A percentile compares a stretch with the other conserved stretches of the same genome.
phyloP scores from a whole-genome alignment of 306 rosid genomes.

The Calophaca sinica region DNA sequence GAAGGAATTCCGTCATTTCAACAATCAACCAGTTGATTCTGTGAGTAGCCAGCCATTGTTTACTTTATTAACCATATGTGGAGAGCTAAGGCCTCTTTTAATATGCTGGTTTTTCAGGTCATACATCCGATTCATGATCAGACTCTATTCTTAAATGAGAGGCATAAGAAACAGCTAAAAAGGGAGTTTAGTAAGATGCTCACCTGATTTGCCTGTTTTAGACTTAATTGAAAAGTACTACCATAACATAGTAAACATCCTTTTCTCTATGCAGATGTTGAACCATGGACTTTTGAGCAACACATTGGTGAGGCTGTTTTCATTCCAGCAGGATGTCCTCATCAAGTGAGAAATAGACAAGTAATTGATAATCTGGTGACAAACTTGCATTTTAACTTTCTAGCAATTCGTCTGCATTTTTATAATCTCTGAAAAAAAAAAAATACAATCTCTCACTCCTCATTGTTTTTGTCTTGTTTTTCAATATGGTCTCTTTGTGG shows the following conservation, averaged over 20 bases:
- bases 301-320: constrained; percentile 81
- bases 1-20: constrained; percentile 67
- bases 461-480: constrained; percentile 6
- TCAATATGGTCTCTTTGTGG: neutral
- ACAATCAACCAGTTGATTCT: constrained; percentile 58
- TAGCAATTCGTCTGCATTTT: constrained; percentile 19
- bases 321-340: constrained; percentile 84
- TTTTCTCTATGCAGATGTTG: constrained; percentile 57
- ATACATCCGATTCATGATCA: constrained; percentile 83
- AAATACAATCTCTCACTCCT: neutral
- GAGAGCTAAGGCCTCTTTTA: constrained; percentile 33
- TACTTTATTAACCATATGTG: constrained; percentile 10
- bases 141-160: constrained; percentile 64
- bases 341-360: constrained; percentile 83
- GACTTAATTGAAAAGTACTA: constrained; percentile 31
- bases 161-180: constrained; percentile 69
- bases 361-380: constrained; percentile 49
- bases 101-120: constrained; percentile 56
- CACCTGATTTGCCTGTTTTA: constrained; percentile 12
- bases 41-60: constrained; percentile 55
- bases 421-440: neutral
- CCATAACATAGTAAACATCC: neutral
- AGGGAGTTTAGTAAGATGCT: constrained; percentile 64
- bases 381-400: constrained; percentile 26
- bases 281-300: constrained; percentile 87